Evolutionary conservation across 2,329 filamentous ascomycete genomes (phyloP).

Genomic region (Diaporthe australafricana): DNA sequence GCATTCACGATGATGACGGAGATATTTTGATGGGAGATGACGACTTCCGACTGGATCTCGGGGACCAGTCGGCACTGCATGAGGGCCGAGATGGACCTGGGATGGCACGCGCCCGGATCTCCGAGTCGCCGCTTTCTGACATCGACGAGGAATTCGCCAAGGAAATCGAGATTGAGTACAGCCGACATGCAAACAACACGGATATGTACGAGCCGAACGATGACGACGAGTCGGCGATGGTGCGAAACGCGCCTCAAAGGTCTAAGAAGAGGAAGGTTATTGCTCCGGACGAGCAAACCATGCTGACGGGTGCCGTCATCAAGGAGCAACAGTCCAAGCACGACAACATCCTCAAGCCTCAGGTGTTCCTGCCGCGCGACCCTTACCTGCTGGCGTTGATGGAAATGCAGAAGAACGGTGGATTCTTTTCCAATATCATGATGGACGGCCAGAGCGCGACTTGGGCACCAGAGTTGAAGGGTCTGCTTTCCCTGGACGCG

Average conservation of each 20-base stretch:
- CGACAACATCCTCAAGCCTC: slow-evolving; percentile 85
- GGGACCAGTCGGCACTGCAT: slow-evolving; percentile 68
- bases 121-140: slow-evolving; percentile 77
- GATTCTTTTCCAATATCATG: slow-evolving; percentile 89
- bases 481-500: slow-evolving; percentile 89
- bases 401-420: slow-evolving; percentile 91
- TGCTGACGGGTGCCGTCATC: slow-evolving; percentile 81
- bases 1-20: slow-evolving; percentile 73
- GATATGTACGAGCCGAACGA: slow-evolving; percentile 73
- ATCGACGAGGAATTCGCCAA: slow-evolving; percentile 73
- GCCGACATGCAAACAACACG: slow-evolving; percentile 60
- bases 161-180: slow-evolving; percentile 70
- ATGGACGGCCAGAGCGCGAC: slow-evolving; percentile 80
- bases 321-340: slow-evolving; percentile 88
- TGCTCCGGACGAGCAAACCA: slow-evolving; percentile 82
- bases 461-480: slow-evolving; percentile 93
- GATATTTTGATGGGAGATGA: slow-evolving; percentile 71
- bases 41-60: slow-evolving; percentile 74
- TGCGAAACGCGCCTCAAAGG: slow-evolving; percentile 77
- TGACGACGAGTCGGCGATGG: slow-evolving; percentile 67
- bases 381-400: slow-evolving; percentile 88
- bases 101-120: slow-evolving; percentile 70
- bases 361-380: slow-evolving; percentile 87
- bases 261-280: slow-evolving; percentile 83
- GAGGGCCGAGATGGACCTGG: slow-evolving; percentile 59